Evolutionary conservation across 441 rosid genomes (phyloP), one percentile per base, ranked within the genome.

Genomic region (Aleurites moluccanus): DNA sequence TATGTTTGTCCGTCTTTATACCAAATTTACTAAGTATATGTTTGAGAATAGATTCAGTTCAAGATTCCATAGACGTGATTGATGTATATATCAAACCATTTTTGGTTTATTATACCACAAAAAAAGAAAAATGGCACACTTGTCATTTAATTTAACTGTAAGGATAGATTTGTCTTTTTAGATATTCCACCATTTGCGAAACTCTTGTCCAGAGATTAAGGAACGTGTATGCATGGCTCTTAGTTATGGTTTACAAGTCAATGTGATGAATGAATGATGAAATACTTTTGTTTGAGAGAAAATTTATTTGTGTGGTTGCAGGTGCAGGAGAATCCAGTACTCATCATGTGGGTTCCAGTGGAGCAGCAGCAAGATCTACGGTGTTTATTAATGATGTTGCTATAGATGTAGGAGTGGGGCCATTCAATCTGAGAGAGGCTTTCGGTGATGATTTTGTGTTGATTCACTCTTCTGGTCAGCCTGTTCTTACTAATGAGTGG

Each of bases 341-440:
- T 35, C 33, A 30, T 30, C 33, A 30, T 30, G 74, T 60, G 50
- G 67, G 56, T 2, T 73, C 44, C 7, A 66, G 74, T 23, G 85
- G 75, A 5, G 60, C 75, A 14, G 63, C 75, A 14, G 67, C 74
- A 7, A 89, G 78, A 79, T 82, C 85, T 73, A 89, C 83, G 75
- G 97, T 96, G 81, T 90, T 92, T 66, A 88, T 96, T 85, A 92
- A 93, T 70, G 98, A 90, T 72, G 87, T 96, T 67, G 92, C 92
- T 18, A 81, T 93, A 63, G 96, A 96, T 70, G 88, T 95, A 49
- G 81, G 81, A 1, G 66, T 67, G 10, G 94, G 94, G 42, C 95
- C 96, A 10, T 88, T 95, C 77, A 93, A 90, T 76, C 90, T 93
- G 66, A 84, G 90, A 59, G 97, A 90, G 74, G 92, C 97, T 28